Evolutionary conservation across 768 basidiomycete species (phyloP).

Genomic region (Termitomyces sp.): DNA sequence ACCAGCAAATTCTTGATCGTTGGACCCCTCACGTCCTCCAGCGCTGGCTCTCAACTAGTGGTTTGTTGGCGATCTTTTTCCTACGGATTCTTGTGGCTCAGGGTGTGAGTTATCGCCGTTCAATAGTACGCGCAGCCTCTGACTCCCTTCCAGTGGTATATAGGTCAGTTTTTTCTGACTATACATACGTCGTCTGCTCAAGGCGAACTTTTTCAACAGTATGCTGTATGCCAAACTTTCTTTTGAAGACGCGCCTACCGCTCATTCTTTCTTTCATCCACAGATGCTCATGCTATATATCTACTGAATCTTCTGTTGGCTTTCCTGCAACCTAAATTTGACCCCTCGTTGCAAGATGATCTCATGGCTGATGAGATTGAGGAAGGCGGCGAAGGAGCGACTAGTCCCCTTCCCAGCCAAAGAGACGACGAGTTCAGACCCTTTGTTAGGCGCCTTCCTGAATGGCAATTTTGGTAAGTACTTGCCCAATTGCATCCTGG

Average conservation of each 20-base stretch:
- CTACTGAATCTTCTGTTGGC: constrained; percentile 94
- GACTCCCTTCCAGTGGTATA: constrained; percentile 69
- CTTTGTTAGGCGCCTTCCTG: constrained; percentile 91
- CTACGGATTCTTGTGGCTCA: constrained; percentile 84
- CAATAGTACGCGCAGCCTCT: neutral
- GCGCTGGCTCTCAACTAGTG: constrained; percentile 80
- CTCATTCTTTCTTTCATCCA: constrained; percentile 6
- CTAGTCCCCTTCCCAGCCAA: constrained; percentile 56
- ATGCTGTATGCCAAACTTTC: constrained; percentile 55
- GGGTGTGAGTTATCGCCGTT: constrained; percentile 57
- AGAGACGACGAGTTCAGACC: constrained; percentile 95
- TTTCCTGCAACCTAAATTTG: constrained; percentile 97
- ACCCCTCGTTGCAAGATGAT: constrained; percentile 93
- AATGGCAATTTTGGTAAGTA: constrained; percentile 92
- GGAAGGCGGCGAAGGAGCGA: constrained; percentile 64
- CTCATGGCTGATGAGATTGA: constrained; percentile 93
- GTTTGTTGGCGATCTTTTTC: constrained; percentile 69
- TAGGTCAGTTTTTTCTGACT: constrained; percentile 53
- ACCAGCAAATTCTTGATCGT: constrained; percentile 87
- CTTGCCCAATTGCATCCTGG: neutral
- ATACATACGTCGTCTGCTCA: neutral
- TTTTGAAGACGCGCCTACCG: constrained; percentile 1
- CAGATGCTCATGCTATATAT: constrained; percentile 92
- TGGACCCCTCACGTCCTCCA: constrained; percentile 88
- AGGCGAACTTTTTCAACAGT: constrained; percentile 30